These are phyloP conservation scores for Plasmopara halstedii DNA, from an alignment of 352 stramenopile species.

Conservation along the genomic window DNA sequence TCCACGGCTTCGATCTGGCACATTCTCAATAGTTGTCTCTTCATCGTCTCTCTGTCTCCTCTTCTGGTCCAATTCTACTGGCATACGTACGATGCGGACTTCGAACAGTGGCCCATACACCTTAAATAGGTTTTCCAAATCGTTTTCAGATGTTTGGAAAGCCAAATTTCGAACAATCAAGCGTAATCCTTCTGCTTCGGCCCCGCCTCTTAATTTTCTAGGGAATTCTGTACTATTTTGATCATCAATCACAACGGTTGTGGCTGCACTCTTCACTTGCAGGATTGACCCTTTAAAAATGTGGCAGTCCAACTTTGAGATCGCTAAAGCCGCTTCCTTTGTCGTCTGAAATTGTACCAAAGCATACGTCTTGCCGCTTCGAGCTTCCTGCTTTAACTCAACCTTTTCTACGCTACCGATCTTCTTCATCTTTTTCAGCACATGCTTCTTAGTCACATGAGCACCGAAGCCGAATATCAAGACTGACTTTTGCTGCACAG, in stretches of 20 bases:
- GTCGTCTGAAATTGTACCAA: constrained; percentile 56
- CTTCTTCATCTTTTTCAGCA: constrained; percentile 79
- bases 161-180: constrained; percentile 81
- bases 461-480: constrained; percentile 62
- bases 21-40: constrained; percentile 9
- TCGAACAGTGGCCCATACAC: constrained; percentile 59
- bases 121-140: constrained; percentile 68
- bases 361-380: constrained; percentile 51
- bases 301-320: constrained; percentile 75
- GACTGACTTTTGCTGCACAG: constrained; percentile 55
- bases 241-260: constrained; percentile 20
- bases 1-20: constrained; percentile 57
- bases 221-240: constrained; percentile 11
- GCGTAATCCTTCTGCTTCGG: constrained; percentile 47
- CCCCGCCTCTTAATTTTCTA: constrained; percentile 22
- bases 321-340: constrained; percentile 38
- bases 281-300: constrained; percentile 77
- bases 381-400: constrained; percentile 50
- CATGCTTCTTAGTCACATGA: constrained; percentile 68
- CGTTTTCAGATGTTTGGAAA: constrained; percentile 68
- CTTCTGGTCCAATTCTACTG: constrained; percentile 40
- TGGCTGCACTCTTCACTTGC: constrained; percentile 42
- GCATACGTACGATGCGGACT: constrained; percentile 63
- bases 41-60: constrained; percentile 15
- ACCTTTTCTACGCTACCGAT: constrained; percentile 44